A percentile compares a stretch with the other conserved stretches of the same genome.
Conservation (phyloP, 108 stramenopile species). For the Nitzschia sp. region DNA sequence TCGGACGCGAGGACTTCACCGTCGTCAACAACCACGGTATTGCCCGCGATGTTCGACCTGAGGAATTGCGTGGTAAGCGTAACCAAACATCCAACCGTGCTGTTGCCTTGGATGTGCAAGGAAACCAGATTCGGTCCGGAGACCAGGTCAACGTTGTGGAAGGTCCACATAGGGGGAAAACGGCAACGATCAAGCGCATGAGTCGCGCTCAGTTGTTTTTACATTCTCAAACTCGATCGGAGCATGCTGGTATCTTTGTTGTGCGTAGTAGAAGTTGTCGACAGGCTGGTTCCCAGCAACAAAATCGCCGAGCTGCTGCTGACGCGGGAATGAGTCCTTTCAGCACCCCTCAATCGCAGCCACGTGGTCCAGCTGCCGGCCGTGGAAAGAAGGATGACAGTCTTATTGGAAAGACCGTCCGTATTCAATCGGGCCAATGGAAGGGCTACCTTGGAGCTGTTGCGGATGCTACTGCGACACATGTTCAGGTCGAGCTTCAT, state of each 20-base stretch:
- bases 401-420: conserved; percentile 85
- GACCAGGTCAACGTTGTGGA: conserved; percentile 86
- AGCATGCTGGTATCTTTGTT: conserved; percentile 88
- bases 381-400: conserved; percentile 73
- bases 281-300: conserved; percentile 65
- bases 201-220: conserved; percentile 86
- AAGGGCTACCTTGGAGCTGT: conserved; percentile 90
- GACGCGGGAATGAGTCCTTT: conserved; percentile 67
- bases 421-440: conserved; percentile 90
- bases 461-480: conserved; percentile 81
- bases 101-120: conserved; percentile 86
- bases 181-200: conserved; percentile 89
- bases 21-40: conserved; percentile 90
- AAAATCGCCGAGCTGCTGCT: conserved; percentile 49
- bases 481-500: conserved; percentile 89
- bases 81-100: conserved; percentile 78
- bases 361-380: conserved; percentile 45
- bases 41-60: conserved; percentile 79
- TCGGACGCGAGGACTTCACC: conserved; percentile 90
- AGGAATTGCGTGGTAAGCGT: conserved; percentile 88
- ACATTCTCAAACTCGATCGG: conserved; percentile 82
- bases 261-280: conserved; percentile 85
- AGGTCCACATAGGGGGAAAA: conserved; percentile 87
- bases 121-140: conserved; percentile 80
- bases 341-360: conserved; percentile 63